Evolutionary conservation across 306 rosid genomes (phyloP).

Genomic region (Citrullus mucosospermus): DNA sequence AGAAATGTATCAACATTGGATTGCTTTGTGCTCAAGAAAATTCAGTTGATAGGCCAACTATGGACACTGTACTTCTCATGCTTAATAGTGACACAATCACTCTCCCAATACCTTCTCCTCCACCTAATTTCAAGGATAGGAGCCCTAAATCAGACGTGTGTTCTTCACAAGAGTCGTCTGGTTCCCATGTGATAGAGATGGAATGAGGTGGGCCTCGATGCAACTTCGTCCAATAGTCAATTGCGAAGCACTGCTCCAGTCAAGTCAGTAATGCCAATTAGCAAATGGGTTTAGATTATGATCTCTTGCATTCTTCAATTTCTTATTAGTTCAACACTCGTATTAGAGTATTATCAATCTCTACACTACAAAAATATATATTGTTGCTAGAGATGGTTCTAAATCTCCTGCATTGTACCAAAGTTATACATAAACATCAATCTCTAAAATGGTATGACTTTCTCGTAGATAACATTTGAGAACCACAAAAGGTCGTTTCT

Average conservation of each 20-base stretch:
- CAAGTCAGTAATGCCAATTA: neutral
- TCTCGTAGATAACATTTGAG: neutral
- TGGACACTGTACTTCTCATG: conserved; percentile 32
- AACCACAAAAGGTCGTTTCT: neutral
- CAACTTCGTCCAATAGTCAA: neutral
- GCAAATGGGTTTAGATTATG: neutral
- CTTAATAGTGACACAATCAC: conserved; percentile 25
- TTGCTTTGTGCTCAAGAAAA: conserved; percentile 37
- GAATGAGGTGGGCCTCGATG: neutral
- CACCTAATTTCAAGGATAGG: conserved; percentile 17
- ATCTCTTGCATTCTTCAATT: neutral
- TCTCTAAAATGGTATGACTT: neutral
- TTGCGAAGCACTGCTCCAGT: neutral
- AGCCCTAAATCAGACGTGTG: neutral
- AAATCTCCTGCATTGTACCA: neutral
- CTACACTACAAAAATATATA: neutral
- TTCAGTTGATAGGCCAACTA: conserved; percentile 35
- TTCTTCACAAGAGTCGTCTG: neutral
- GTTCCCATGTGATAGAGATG: neutral
- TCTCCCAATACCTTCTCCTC: conserved; percentile 16
- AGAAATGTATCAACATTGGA: conserved; percentile 40
- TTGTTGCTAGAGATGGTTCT: neutral
- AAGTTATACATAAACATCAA: neutral
- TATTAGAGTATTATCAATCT: neutral
- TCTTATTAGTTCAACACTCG: neutral